These are phyloP conservation scores for Podaxis carcinomalis DNA, from an alignment of 768 basidiomycete species.

Conservation along the genomic window DNA sequence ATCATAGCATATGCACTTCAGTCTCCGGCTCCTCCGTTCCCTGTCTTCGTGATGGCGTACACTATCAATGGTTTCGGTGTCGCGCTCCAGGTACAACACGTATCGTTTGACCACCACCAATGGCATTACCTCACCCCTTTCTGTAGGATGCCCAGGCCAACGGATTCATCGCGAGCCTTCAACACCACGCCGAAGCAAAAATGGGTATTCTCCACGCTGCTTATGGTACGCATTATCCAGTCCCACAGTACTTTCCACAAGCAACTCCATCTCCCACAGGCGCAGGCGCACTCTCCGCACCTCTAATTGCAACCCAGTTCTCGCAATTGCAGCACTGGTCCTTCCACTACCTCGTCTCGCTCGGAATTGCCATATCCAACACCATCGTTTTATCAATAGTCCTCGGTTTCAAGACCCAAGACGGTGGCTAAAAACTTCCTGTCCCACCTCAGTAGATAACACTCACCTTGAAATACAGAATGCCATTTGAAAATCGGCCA, in stretches of 20 bases:
- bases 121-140: background rate
- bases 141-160: slow-evolving; percentile 67
- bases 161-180: slow-evolving; percentile 60
- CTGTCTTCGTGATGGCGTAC: slow-evolving; percentile 49
- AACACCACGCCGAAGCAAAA: slow-evolving; percentile 52
- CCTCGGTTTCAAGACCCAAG: slow-evolving; percentile 68
- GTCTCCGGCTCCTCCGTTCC: slow-evolving; percentile 58
- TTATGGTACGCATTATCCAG: slow-evolving; percentile 39
- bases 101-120: background rate
- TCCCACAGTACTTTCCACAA: background rate
- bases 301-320: slow-evolving; percentile 81
- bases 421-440: slow-evolving; percentile 37
- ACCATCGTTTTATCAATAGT: slow-evolving; percentile 45
- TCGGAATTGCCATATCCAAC: slow-evolving; percentile 63
- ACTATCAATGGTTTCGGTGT: slow-evolving; percentile 39
- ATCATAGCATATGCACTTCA: slow-evolving; percentile 50
- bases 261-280: slow-evolving; percentile 32
- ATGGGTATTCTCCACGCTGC: slow-evolving; percentile 68
- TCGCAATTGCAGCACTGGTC: slow-evolving; percentile 64
- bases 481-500: slow-evolving; percentile 54
- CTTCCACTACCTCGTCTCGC: slow-evolving; percentile 69
- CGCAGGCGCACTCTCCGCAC: slow-evolving; percentile 60
- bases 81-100: slow-evolving; percentile 37
- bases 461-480: slow-evolving; percentile 30
- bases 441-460: background rate